Base-by-base conservation (phyloP, 2,329 filamentous ascomycete genomes). In the Claviceps purpurea region DNA sequence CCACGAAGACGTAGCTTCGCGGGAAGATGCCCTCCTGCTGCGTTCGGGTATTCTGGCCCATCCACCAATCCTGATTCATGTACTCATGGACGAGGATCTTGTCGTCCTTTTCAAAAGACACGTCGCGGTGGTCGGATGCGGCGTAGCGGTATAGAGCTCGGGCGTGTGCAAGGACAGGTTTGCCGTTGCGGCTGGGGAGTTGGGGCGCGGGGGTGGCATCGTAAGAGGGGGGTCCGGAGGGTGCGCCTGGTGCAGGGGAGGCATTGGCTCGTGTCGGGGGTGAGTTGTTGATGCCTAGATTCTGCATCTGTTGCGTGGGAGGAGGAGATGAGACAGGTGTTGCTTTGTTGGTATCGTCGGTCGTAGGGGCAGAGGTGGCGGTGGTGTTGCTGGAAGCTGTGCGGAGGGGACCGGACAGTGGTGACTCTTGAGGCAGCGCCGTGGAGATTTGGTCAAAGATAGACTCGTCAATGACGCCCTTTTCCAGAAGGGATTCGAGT, bases 61-160 rank as follows among this genome's bases (percentile, higher is more conserved):
- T 84, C 89, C 89, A 96, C 91, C 91, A 97, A 69, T 97, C 90
- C 56, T 84, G 81, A 70, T 97, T 97, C 85, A 95, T 93, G 73
- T 95, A 90, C 70, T 95, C 88, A 58, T 82, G 79, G 22, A 97
- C 86, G 54, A 81, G 78, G 59, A 97, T 76, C 57, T 77, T 75
- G 70, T 97, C 91, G 64, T 90, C 85, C 56, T 85, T 82, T 64
- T 88, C 81, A 54, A 97, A 81, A 2, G 79, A 81, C 56, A 95
- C 75, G 65, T 97, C 91, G 54, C 89, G 88, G 4, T 82, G 77
- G 65, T 95, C 90, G 42, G 84, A 67, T 8, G 84, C 87, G 38
- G 76, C 77, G 73, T 96, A 97, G 56, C 79, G 78, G 73, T 95
- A 97, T 48, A 95, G 75, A 6, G 90, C 90, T 24, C 81, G 81